phyloP scores from a whole-genome alignment of 805 yeast genomes.

The Helenozyma baotianmanensis region DNA sequence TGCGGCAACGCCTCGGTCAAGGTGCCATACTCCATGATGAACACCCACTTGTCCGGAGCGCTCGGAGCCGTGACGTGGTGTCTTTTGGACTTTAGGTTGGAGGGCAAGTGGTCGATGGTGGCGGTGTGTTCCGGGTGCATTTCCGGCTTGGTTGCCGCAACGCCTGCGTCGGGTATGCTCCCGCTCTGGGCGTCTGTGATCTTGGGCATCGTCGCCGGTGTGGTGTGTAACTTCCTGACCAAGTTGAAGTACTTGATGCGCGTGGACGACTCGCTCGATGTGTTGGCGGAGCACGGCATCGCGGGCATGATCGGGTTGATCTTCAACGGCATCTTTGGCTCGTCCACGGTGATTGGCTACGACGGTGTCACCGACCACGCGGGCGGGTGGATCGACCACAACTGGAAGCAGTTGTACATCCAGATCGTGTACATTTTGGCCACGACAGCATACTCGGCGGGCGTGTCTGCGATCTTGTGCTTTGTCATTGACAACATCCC shows the following conservation, averaged over 20 bases:
- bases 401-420: constrained; percentile 86
- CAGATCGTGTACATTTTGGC: constrained; percentile 84
- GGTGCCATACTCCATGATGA: constrained; percentile 86
- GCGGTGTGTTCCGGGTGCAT: constrained; percentile 94
- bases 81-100: constrained; percentile 80
- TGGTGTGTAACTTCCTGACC: constrained; percentile 85
- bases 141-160: constrained; percentile 94
- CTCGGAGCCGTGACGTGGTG: constrained; percentile 94
- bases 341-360: constrained; percentile 82
- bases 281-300: constrained; percentile 97
- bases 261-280: constrained; percentile 92
- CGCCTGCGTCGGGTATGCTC: constrained; percentile 89
- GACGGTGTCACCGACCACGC: constrained; percentile 79
- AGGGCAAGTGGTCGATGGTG: constrained; percentile 88
- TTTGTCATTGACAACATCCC: constrained; percentile 73
- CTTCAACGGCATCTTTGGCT: constrained; percentile 87
- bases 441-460: constrained; percentile 66
- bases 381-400: constrained; percentile 92
- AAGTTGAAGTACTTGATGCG: constrained; percentile 73
- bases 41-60: constrained; percentile 84
- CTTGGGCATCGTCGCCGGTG: constrained; percentile 75
- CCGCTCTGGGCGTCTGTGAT: constrained; percentile 89
- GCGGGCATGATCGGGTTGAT: constrained; percentile 89
- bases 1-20: constrained; percentile 77
- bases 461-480: constrained; percentile 74